Percentiles rank a stretch among this genome's conserved stretches.
Conservation (phyloP, 2,329 filamentous ascomycete genomes). For the Macrophomina phaseolina region DNA sequence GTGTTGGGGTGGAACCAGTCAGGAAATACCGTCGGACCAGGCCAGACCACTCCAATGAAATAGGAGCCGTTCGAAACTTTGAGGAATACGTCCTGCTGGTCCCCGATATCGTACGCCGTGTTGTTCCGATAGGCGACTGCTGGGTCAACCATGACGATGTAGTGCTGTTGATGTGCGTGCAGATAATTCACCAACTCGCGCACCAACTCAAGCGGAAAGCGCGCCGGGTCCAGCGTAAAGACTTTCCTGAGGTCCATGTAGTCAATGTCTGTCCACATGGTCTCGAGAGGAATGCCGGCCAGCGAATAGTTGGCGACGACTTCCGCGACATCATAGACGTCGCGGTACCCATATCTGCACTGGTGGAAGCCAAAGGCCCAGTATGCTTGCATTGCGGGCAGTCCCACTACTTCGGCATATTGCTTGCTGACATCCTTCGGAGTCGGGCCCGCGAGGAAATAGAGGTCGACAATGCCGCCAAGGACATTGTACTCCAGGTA, state of each 20-base stretch:
- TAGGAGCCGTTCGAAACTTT: conserved; percentile 60
- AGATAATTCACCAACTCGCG: conserved; percentile 70
- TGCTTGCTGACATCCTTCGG: conserved; percentile 56
- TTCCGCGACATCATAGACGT: conserved; percentile 69
- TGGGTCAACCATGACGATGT: conserved; percentile 80
- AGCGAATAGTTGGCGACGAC: conserved; percentile 71
- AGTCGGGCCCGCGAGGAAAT: conserved; percentile 57
- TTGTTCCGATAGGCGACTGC: conserved; percentile 59
- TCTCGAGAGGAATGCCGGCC: conserved; percentile 71
- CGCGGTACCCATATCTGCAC: conserved; percentile 59
- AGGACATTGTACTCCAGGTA: conserved; percentile 81
- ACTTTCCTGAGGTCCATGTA: conserved; percentile 67
- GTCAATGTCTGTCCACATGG: conserved; percentile 77
- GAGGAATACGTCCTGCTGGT: conserved; percentile 62
- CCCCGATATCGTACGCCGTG: conserved; percentile 64
- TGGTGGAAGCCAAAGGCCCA: conserved; percentile 61
- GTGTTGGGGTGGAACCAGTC: conserved; percentile 77
- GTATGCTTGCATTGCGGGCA: conserved; percentile 57
- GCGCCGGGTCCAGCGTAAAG: conserved; percentile 68
- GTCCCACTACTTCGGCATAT: conserved; percentile 57
- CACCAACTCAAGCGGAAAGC: conserved; percentile 67
- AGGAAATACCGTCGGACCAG: conserved; percentile 73
- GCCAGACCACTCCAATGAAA: conserved; percentile 74
- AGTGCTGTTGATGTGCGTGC: conserved; percentile 70
- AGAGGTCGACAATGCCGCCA: conserved; percentile 74